Conservation (phyloP, 768 basidiomycete genomes). For the Mycena metata region DNA sequence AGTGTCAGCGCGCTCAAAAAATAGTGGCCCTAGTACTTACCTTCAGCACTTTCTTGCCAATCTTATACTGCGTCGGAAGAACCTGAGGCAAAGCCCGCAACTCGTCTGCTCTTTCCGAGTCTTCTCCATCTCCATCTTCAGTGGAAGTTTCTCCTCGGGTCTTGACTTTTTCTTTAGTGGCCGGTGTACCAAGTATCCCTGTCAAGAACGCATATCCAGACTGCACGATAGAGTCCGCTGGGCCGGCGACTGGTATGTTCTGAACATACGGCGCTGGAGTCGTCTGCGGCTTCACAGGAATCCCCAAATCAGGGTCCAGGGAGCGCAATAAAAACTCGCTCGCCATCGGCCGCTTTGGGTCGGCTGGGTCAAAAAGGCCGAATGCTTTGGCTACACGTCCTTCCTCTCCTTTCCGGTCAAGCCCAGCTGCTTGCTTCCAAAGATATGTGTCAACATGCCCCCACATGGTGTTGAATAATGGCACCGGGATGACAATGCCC, state of each 20-base stretch:
- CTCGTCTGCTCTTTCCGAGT: background rate
- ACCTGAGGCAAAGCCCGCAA: constrained; percentile 19
- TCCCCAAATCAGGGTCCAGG: constrained; percentile 13
- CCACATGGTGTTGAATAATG: constrained; percentile 33
- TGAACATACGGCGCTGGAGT: constrained; percentile 18
- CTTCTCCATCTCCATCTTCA: constrained; percentile 9
- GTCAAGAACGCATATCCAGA: constrained; percentile 26
- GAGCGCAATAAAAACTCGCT: constrained; percentile 17
- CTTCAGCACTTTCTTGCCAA: constrained; percentile 38
- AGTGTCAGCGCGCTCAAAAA: background rate
- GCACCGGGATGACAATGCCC: background rate
- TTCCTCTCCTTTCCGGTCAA: constrained; percentile 29
- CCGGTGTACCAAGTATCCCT: background rate
- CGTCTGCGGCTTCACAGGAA: constrained; percentile 15
- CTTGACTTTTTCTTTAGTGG: constrained; percentile 34
- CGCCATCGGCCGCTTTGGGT: constrained; percentile 21
- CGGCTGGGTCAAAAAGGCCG: constrained; percentile 31
- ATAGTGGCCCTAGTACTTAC: background rate
- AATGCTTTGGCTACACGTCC: constrained; percentile 35
- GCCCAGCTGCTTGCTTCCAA: constrained; percentile 21
- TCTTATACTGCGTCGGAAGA: constrained; percentile 35
- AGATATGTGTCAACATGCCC: constrained; percentile 11
- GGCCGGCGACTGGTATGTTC: constrained; percentile 26
- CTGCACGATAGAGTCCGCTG: constrained; percentile 26
- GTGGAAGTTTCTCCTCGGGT: constrained; percentile 21